Evolutionary conservation across 2,329 filamentous ascomycete genomes (phyloP), one percentile per base, ranked within the genome.

Genomic region (Ilyonectria sp.): DNA sequence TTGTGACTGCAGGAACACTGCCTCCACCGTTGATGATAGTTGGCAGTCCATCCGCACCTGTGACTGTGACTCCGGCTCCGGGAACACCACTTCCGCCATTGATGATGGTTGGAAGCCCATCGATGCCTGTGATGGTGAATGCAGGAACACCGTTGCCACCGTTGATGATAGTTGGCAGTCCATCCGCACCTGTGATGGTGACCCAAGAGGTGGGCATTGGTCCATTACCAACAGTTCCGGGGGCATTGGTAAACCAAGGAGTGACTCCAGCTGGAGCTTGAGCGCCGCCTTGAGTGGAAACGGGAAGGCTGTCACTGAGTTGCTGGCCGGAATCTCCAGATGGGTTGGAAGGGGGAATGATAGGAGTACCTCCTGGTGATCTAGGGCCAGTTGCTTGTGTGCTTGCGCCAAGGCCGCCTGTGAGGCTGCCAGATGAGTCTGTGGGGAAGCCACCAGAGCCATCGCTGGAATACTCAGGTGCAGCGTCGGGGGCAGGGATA

Each of bases 391-490:
- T 29, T 31, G 33, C 58, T 31, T 63, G 63, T 19, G 71, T 69
- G 40, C 63, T 67, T 37, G 54, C 61, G 13, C 63, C 71, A 54
- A 70, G 58, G 15, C 53, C 62, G 50, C 46, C 60, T 43, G 73
- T 67, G 3, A 63, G n/a, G 17, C 21, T 37, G 43, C 35, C 64
- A 53, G 79, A 72, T 21, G 68, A 57, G n/a, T 63, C 72, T 11
- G 63, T 61, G 50, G 73, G 64, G 29, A 65, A 56, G 21, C 37
- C 63, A 35, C 55, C 59, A 29, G 57, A 37, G 5, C 7, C 43
- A 50, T 60, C 23, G 10, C 35, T 59, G 26, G 74, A 71, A 49
- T 76, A 76, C 43, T 65, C 65, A 8, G 74, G 71, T 10, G 74
- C 74, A 54, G 73, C 63, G 57, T 71, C 58, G 21, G 71, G 60